These are phyloP conservation scores for Argentina anserina DNA, from an alignment of 306 rosid genomes.

Conservation along the genomic window DNA sequence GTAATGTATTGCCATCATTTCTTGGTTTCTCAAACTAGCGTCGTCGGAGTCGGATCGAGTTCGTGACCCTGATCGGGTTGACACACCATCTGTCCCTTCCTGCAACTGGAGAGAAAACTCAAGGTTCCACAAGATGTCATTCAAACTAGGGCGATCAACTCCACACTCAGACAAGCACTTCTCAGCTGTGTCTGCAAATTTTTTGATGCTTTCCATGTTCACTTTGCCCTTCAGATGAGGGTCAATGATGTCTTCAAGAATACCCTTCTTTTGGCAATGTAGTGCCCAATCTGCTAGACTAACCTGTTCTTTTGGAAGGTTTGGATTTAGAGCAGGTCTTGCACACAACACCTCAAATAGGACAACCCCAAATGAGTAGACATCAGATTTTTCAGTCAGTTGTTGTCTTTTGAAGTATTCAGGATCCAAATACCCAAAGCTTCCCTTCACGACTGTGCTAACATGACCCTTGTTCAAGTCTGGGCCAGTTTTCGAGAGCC, in stretches of 20 bases:
- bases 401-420: slow-evolving; percentile 51
- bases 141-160: slow-evolving; percentile 41
- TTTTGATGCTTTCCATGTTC: slow-evolving; percentile 43
- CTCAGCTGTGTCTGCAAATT: slow-evolving; percentile 50
- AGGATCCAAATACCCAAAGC: slow-evolving; percentile 52
- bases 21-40: slow-evolving; percentile 13
- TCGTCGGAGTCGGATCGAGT: slow-evolving; percentile 18
- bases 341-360: slow-evolving; percentile 45
- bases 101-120: slow-evolving; percentile 50
- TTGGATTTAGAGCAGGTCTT: slow-evolving; percentile 51
- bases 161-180: slow-evolving; percentile 48
- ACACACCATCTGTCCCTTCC: slow-evolving; percentile 28
- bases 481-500: slow-evolving; percentile 54
- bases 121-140: slow-evolving; percentile 50
- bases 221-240: slow-evolving; percentile 45
- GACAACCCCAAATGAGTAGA: slow-evolving; percentile 54
- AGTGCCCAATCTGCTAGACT: slow-evolving; percentile 56
- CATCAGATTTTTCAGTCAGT: slow-evolving; percentile 49
- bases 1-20: slow-evolving; percentile 36
- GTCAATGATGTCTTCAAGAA: slow-evolving; percentile 40
- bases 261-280: slow-evolving; percentile 41
- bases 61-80: not conserved
- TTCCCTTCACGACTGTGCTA: slow-evolving; percentile 54
- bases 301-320: slow-evolving; percentile 48
- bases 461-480: slow-evolving; percentile 44